A percentile compares a stretch with the other conserved stretches of the same genome.
These are phyloP conservation scores for Ogataea paraovalis DNA, from an alignment of 805 yeast species.

Conservation along the genomic window DNA sequence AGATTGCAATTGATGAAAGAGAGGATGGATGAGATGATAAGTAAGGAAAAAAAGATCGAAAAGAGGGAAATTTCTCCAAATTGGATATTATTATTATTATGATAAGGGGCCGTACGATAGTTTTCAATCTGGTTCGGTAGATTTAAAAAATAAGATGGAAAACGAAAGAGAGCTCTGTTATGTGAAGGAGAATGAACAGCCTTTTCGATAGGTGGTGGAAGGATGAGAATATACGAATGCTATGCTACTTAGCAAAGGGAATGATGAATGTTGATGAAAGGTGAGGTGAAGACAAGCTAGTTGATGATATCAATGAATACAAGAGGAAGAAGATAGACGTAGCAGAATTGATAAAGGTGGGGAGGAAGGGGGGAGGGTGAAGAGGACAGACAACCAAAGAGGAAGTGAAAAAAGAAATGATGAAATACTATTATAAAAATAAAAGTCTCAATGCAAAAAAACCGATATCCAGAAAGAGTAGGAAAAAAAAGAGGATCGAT, in stretches of 20 bases:
- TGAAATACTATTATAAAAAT: too few relatives aligned
- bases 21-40: background rate
- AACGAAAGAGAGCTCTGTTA: too few relatives aligned
- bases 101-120: too few relatives aligned
- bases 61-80: background rate
- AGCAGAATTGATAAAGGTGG: background rate
- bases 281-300: background rate
- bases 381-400: background rate
- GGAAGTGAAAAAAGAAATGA: background rate
- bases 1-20: background rate
- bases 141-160: background rate
- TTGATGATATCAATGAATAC: background rate
- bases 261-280: background rate
- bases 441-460: too few relatives aligned
- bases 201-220: background rate
- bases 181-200: too few relatives aligned
- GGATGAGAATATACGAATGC: background rate
- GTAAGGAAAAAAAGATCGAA: background rate
- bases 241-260: background rate
- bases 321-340: background rate
- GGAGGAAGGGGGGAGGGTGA: background rate
- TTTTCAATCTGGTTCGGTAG: background rate
- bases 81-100: too few relatives aligned
- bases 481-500: background rate
- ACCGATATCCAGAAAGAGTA: too few relatives aligned